Evolutionary conservation across 2,329 filamentous ascomycete genomes (phyloP).

Genomic region (Nothophoma quercina): DNA sequence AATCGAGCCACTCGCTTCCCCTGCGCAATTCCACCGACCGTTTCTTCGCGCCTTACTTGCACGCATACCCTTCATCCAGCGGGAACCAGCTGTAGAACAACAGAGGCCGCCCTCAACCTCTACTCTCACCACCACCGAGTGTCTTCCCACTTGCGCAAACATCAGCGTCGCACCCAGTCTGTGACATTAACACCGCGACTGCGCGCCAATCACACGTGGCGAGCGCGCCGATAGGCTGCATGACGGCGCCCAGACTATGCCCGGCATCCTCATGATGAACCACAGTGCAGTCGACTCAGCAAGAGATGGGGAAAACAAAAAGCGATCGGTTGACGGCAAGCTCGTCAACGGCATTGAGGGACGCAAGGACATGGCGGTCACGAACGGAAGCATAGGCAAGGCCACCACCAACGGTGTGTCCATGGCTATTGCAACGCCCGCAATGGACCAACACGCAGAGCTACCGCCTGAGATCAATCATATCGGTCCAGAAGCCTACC

Average conservation of each 20-base stretch:
- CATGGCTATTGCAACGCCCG: slow-evolving; percentile 17
- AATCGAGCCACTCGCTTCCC: slow-evolving; percentile 6
- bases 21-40: not conserved
- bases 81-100: not conserved
- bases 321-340: slow-evolving; percentile 40
- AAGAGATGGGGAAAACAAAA: slow-evolving; percentile 41
- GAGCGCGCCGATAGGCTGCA: slow-evolving; percentile 42
- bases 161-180: not conserved
- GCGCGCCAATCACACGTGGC: slow-evolving; percentile 26
- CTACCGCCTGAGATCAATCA: slow-evolving; percentile 66
- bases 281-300: slow-evolving; percentile 49
- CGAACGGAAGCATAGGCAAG: slow-evolving; percentile 22
- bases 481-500: slow-evolving; percentile 73
- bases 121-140: not conserved
- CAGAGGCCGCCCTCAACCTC: not conserved
- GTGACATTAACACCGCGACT: not conserved
- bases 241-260: slow-evolving; percentile 53
- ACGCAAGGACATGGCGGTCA: slow-evolving; percentile 21
- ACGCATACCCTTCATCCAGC: not conserved
- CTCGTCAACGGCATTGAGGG: slow-evolving; percentile 38
- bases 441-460: slow-evolving; percentile 35
- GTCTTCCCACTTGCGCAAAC: not conserved
- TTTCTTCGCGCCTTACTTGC: not conserved
- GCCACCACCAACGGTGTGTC: slow-evolving; percentile 29
- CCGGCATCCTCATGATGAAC: slow-evolving; percentile 59